Conservation (phyloP, 2,329 filamentous ascomycete genomes). For the Cadophora luteo-olivacea region DNA sequence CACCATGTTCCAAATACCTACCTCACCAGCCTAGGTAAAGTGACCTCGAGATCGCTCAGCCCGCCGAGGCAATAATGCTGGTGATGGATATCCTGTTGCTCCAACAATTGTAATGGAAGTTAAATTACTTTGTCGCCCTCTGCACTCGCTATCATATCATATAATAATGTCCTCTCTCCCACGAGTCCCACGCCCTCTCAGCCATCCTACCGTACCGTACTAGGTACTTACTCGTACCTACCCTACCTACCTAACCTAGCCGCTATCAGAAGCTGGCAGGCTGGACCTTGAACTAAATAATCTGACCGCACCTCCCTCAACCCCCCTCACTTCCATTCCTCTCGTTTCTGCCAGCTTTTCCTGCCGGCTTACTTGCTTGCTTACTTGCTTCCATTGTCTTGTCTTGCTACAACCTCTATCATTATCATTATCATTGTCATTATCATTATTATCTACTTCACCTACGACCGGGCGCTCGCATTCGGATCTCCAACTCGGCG, state of each 20-base stretch:
- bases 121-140: neutral
- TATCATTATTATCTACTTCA: too few relatives aligned
- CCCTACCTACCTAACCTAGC: too few relatives aligned
- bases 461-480: constrained; percentile 3
- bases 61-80: neutral
- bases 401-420: neutral
- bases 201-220: neutral
- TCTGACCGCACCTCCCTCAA: neutral
- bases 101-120: neutral
- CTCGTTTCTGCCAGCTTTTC: neutral
- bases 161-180: too few relatives aligned
- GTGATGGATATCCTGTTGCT: neutral
- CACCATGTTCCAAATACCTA: neutral
- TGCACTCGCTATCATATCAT: neutral
- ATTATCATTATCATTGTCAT: too few relatives aligned
- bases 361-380: neutral
- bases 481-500: constrained; percentile 11
- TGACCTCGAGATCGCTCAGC: neutral
- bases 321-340: constrained; percentile 2
- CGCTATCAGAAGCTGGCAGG: neutral
- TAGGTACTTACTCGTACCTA: too few relatives aligned
- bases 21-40: too few relatives aligned
- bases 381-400: neutral
- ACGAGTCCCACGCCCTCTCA: neutral
- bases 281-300: constrained; percentile 5